These are phyloP conservation scores for Chlorella sp. DNA, from an alignment of 139 green algal genomes.

Conservation along the genomic window DNA sequence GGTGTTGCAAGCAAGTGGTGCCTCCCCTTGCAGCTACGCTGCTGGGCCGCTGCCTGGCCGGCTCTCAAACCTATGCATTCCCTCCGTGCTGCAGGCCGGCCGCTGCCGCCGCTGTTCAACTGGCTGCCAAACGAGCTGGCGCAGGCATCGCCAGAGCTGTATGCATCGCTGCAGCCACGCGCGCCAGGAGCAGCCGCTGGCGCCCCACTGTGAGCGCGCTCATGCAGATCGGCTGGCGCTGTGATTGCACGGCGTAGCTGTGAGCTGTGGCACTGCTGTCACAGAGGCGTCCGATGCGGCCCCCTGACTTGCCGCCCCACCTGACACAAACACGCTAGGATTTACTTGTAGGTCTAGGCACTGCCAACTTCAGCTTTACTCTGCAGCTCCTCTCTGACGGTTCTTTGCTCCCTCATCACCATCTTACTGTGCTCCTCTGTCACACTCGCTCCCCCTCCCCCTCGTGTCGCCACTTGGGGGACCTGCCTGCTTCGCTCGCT, in stretches of 20 bases:
- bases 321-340: no score
- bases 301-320: neutral
- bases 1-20: no score
- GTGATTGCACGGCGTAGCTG: no score
- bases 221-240: neutral
- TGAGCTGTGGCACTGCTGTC: neutral
- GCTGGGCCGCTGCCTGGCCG: neutral
- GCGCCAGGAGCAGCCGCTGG: neutral
- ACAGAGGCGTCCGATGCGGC: neutral
- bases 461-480: neutral
- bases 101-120: conserved; percentile 92
- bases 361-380: neutral
- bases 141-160: conserved; percentile 13
- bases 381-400: neutral
- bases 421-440: neutral
- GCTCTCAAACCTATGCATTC: neutral
- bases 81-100: conserved; percentile 53
- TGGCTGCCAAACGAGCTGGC: conserved; percentile 85
- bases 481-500: no score
- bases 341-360: no score
- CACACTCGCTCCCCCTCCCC: neutral
- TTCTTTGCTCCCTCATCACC: no score
- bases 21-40: no score
- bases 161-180: conserved; percentile 13
- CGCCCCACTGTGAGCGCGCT: neutral